A percentile compares a stretch with the other conserved stretches of the same genome.
phyloP scores from a whole-genome alignment of 192 early-diverging fungal species.

The Coemansia sp. region DNA sequence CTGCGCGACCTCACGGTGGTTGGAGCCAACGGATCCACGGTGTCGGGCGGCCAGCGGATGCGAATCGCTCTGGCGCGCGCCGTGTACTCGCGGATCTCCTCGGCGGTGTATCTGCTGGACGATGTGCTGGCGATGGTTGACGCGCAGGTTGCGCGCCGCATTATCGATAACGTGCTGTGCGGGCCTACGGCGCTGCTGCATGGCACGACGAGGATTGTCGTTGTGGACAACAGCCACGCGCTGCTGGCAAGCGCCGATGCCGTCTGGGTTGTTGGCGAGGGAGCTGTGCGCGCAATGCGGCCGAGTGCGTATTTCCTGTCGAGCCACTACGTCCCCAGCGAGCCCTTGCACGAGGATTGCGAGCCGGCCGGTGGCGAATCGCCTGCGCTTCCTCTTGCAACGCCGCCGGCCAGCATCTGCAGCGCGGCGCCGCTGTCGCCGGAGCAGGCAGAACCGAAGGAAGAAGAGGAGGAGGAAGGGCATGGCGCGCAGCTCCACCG shows the following conservation, averaged over 20 bases:
- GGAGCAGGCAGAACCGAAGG: too few species aligned
- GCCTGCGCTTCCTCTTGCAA: too few species aligned
- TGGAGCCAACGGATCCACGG: constrained; percentile 58
- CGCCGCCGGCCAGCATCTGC: too few species aligned
- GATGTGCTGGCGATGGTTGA: constrained; percentile 68
- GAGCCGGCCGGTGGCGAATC: too few species aligned
- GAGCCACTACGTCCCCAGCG: too few species aligned
- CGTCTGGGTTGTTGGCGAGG: constrained; percentile 53
- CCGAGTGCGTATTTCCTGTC: not conserved
- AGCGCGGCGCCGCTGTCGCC: too few species aligned
- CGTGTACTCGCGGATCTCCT: constrained; percentile 65
- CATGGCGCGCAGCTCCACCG: too few species aligned
- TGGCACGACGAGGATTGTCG: constrained; percentile 51
- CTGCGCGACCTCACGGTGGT: constrained; percentile 56
- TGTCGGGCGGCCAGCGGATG: constrained; percentile 67
- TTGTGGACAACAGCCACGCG: constrained; percentile 51
- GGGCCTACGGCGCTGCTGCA: constrained; percentile 54
- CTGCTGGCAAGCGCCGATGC: constrained; percentile 52
- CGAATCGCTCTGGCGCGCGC: constrained; percentile 70
- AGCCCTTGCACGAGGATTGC: too few species aligned
- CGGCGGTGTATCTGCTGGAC: constrained; percentile 71
- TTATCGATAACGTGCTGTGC: constrained; percentile 64
- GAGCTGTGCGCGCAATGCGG: constrained; percentile 12
- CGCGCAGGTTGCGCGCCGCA: constrained; percentile 55
- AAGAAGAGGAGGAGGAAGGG: too few species aligned